Evolutionary conservation across 345 rosid genomes (phyloP), one percentile per base, ranked within the genome.

Genomic region (Syzygium oleosum): DNA sequence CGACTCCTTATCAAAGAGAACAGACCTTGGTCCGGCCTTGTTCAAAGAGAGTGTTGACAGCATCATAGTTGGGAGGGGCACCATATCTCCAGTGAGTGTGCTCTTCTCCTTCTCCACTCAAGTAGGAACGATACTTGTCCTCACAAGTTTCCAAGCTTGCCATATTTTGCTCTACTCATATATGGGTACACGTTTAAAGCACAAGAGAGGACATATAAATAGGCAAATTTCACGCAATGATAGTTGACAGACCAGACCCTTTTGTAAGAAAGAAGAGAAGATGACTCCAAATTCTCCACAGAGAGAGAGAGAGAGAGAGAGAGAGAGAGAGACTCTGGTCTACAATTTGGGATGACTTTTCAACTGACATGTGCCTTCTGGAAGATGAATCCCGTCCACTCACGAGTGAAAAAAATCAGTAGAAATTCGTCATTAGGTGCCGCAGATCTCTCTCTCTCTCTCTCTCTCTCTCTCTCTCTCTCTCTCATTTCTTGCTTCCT

Each of bases 1-100:
- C 25, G 80, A 34, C 80, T 34, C 49, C 19, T 19, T 34, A 5
- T 73, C 80, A 9, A 46, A 41, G 51, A 84, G 9, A 51, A 55
- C 31, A 54, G 53, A 73, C 95, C 96, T 91, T 89, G 27, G 96
- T 93, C 87, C 94, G 85, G 87, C 95, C 97, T 90, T 95, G 87
- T 87, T 93, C 94, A 61, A 95, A 95, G 89, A 95, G 94, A 87
- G 91, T 91, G 92, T 94, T 87, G 87, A 94, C 96, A 23, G 17
- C 86, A 51, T 94, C 95, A 54, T 93, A 95, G 90, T 92, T 91
- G 16, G 97, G 96, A 78, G 94, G 91, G 53, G 88, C 88, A 51
- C 95, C 95, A 46, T 84, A 88, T 59, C 90, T 91, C 96, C 97
- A 95, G 31, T 89, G 86, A 55, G 97, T 94, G 88, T 91, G 91